These are phyloP conservation scores for Perkinsus olseni DNA, from an alignment of 169 alveolate species.

Conservation along the genomic window DNA sequence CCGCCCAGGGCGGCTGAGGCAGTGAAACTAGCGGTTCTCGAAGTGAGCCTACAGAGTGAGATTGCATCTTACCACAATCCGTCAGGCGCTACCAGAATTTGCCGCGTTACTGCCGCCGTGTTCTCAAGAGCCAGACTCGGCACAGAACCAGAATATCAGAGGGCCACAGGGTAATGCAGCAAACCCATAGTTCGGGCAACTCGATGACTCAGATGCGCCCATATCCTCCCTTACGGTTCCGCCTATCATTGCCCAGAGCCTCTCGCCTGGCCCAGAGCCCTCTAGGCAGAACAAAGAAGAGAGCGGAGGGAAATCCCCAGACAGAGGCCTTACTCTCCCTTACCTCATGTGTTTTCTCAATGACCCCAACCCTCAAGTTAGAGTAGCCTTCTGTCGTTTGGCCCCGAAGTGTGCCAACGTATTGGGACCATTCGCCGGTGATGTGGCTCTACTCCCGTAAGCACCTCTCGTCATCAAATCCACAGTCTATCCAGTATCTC, in stretches of 20 bases:
- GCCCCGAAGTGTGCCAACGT: background rate
- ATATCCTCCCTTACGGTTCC: background rate
- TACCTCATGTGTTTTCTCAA: background rate
- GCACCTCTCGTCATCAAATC: background rate
- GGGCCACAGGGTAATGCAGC: too few species aligned
- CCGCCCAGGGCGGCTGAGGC: background rate
- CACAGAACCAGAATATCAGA: too few species aligned
- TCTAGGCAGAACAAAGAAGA: background rate
- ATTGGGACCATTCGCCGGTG: background rate
- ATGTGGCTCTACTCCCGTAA: background rate
- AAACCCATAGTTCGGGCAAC: background rate
- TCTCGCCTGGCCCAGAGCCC: background rate
- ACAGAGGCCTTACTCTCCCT: background rate
- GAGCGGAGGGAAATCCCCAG: background rate
- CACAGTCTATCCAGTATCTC: background rate
- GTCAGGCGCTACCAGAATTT: background rate
- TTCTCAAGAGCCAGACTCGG: background rate
- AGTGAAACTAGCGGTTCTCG: background rate
- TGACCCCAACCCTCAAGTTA: background rate
- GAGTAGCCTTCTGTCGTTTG: background rate
- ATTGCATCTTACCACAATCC: background rate
- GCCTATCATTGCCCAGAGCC: background rate
- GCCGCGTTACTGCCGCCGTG: background rate
- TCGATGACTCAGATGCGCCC: background rate
- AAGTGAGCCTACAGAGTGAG: background rate